phyloP scores from a whole-genome alignment of 495 filamentous ascomycete genomes.

The Penicillium pulvis region DNA sequence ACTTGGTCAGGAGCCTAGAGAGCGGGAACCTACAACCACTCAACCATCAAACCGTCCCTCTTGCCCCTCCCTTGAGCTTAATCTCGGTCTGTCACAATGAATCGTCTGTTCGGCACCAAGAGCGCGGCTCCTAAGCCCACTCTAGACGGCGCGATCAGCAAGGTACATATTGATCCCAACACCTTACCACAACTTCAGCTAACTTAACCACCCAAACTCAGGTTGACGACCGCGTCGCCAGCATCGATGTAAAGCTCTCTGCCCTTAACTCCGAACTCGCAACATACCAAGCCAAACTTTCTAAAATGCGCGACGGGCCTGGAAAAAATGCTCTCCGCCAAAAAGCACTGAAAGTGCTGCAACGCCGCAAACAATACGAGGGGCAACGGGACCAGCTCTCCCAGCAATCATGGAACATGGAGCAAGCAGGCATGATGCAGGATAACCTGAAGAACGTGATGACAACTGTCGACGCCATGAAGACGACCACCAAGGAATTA shows the following conservation, averaged over 20 bases:
- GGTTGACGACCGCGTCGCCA: constrained; percentile 82
- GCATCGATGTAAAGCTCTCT: constrained; percentile 92
- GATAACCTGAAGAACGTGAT: constrained; percentile 99
- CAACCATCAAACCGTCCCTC: constrained; percentile 1
- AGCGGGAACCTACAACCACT: not conserved
- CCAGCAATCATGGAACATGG: constrained; percentile 98
- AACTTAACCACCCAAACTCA: constrained; percentile 34
- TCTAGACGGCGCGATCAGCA: constrained; percentile 80
- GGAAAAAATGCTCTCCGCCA: constrained; percentile 91
- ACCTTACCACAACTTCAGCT: not conserved
- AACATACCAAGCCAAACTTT: constrained; percentile 82
- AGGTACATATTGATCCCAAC: constrained; percentile 52
- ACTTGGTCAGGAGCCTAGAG: not conserved
- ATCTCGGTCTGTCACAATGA: constrained; percentile 61
- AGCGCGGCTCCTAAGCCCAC: constrained; percentile 89
- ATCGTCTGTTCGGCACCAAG: constrained; percentile 91
- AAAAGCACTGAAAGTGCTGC: constrained; percentile 93
- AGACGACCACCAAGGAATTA: constrained; percentile 91
- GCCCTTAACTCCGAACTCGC: constrained; percentile 88
- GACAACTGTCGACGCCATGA: constrained; percentile 97
- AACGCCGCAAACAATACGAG: constrained; percentile 96
- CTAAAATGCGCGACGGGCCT: constrained; percentile 95
- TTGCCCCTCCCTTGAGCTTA: constrained; percentile 11
- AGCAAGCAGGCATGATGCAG: constrained; percentile 98
- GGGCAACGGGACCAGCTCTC: constrained; percentile 91